Percentiles rank a stretch among this genome's conserved stretches.
These are phyloP conservation scores for Voacanga thouarsii DNA, from an alignment of 257 asterid species.

Conservation along the genomic window DNA sequence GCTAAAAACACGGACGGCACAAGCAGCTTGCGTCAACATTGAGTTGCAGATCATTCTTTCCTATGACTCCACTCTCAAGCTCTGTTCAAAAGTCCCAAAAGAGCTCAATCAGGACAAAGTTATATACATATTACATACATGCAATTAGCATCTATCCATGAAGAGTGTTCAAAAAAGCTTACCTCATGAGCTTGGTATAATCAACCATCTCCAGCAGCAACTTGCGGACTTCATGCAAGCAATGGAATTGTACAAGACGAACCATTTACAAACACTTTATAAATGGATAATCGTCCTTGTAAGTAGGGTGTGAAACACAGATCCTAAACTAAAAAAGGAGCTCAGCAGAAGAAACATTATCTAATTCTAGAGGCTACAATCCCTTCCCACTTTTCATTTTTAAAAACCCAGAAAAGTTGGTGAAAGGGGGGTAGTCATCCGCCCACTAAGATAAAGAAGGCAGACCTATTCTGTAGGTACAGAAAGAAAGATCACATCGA, in stretches of 20 bases:
- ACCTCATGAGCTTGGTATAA: slow-evolving; percentile 44
- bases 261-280: slow-evolving; percentile 10
- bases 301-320: background rate
- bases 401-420: slow-evolving; percentile 66
- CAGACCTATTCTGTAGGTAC: slow-evolving; percentile 26
- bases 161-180: background rate
- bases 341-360: slow-evolving; percentile 27
- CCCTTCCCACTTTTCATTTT: slow-evolving; percentile 54
- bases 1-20: background rate
- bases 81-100: slow-evolving; percentile 5
- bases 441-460: slow-evolving; percentile 21
- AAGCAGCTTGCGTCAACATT: slow-evolving; percentile 10
- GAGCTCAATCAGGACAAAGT: background rate
- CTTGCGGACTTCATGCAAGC: slow-evolving; percentile 20
- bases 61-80: slow-evolving; percentile 4
- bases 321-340: slow-evolving; percentile 1
- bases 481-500: background rate
- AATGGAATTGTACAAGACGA: slow-evolving; percentile 5
- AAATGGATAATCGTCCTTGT: slow-evolving; percentile 13
- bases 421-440: slow-evolving; percentile 30
- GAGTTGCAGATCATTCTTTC: slow-evolving; percentile 9
- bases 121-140: slow-evolving; percentile 14
- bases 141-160: background rate
- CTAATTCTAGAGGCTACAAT: slow-evolving; percentile 28
- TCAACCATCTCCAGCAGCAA: slow-evolving; percentile 47